Evolutionary conservation across 495 filamentous ascomycete species (phyloP).

Genomic region (Neurospora sp.): DNA sequence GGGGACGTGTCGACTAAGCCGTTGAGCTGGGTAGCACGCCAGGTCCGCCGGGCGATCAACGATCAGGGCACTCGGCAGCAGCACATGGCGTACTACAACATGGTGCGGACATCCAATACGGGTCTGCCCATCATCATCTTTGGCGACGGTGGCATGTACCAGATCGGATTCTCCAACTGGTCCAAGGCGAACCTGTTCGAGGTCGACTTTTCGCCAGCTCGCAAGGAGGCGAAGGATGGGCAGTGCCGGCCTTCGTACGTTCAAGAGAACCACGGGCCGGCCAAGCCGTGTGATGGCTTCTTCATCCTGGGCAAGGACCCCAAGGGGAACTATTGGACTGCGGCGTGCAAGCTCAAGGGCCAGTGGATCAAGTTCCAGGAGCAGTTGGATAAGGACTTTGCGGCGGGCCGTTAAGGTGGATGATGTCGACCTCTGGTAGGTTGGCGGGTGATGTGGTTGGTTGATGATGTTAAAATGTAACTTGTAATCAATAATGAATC

Average conservation of each 20-base stretch:
- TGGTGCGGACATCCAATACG: slow-evolving; percentile 10
- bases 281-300: slow-evolving; percentile 23
- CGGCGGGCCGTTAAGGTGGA: neutral
- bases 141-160: slow-evolving; percentile 29
- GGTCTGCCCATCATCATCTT: slow-evolving; percentile 23
- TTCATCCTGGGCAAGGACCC: slow-evolving; percentile 38
- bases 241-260: slow-evolving; percentile 13
- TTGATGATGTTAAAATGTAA: neutral
- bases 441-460: neutral
- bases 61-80: slow-evolving; percentile 36
- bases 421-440: neutral
- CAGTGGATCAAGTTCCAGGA: slow-evolving; percentile 27
- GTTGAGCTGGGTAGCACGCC: slow-evolving; percentile 27
- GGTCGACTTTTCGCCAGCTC: slow-evolving; percentile 34
- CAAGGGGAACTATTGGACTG: slow-evolving; percentile 40
- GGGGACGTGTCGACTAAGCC: slow-evolving; percentile 28
- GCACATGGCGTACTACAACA: slow-evolving; percentile 27
- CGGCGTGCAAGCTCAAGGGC: slow-evolving; percentile 23
- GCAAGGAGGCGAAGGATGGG: neutral
- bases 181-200: slow-evolving; percentile 30
- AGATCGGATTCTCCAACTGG: slow-evolving; percentile 37
- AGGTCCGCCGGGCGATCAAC: slow-evolving; percentile 30
- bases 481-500: neutral
- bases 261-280: slow-evolving; percentile 23
- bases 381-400: slow-evolving; percentile 14